Percentiles rank a stretch among this genome's conserved stretches.
Evolutionary conservation across 2,329 filamentous ascomycete species (phyloP).

Genomic region (Lasiodiplodia theobromae): DNA sequence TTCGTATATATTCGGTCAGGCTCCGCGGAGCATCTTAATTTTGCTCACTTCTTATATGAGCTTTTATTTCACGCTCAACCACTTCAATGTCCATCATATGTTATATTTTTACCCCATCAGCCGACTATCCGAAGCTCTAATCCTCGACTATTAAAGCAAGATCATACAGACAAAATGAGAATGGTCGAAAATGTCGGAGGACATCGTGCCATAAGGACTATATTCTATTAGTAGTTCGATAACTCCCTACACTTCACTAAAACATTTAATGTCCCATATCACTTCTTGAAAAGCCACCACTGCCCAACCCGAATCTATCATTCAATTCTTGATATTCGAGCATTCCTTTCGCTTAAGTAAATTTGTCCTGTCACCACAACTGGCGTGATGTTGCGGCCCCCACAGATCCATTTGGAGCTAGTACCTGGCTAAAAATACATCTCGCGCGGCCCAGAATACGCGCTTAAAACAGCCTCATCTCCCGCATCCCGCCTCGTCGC

Average conservation of each 20-base stretch:
- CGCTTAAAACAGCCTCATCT: constrained; percentile 13
- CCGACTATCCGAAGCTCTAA: neutral
- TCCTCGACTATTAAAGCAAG: neutral
- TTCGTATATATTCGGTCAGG: no score
- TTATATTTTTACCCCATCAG: no score
- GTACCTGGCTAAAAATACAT: neutral
- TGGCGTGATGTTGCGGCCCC: constrained; percentile 1
- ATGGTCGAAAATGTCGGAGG: neutral
- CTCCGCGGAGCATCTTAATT: no score
- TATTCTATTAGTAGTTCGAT: no score
- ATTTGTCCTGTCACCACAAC: neutral
- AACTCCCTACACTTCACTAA: no score
- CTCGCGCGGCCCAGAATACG: neutral
- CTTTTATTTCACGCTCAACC: no score
- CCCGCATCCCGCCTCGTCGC: neutral
- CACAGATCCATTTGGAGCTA: neutral
- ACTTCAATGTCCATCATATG: no score
- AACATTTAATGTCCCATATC: neutral
- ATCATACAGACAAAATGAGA: neutral
- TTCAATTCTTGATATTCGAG: neutral
- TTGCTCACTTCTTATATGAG: no score
- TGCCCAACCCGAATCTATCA: neutral
- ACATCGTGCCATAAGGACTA: no score
- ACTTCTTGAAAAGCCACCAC: neutral
- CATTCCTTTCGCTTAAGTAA: neutral